These are phyloP conservation scores for Leptographium radiaticola DNA, from an alignment of 2,329 filamentous ascomycete species.

Conservation along the genomic window DNA sequence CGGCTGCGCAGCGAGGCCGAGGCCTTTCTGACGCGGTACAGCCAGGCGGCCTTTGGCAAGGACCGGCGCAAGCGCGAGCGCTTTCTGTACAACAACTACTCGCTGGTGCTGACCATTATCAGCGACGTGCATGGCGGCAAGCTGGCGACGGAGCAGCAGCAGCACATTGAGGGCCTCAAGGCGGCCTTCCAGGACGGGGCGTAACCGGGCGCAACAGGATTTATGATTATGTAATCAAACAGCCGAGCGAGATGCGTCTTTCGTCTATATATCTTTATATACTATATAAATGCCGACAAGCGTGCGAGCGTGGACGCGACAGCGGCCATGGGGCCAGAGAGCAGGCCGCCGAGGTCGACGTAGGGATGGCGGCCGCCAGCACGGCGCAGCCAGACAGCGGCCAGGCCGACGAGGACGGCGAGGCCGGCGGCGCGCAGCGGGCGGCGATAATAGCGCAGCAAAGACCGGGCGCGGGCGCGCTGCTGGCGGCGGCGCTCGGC, in stretches of 20 bases:
- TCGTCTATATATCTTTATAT: no score
- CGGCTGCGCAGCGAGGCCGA: conserved; percentile 74
- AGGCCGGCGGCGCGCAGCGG: conserved; percentile 48
- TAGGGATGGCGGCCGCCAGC: conserved; percentile 16
- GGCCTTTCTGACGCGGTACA: conserved; percentile 64
- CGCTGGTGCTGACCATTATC: conserved; percentile 84
- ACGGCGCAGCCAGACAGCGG: conserved; percentile 55
- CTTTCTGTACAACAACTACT: conserved; percentile 94
- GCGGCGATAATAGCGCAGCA: conserved; percentile 50
- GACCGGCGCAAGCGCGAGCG: conserved; percentile 72
- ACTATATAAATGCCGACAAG: background rate
- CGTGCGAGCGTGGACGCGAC: background rate
- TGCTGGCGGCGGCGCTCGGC: conserved; percentile 44
- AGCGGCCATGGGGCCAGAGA: background rate
- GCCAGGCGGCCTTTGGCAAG: conserved; percentile 51
- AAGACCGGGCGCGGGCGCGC: conserved; percentile 20
- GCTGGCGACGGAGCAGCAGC: conserved; percentile 59
- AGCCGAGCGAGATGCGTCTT: no score
- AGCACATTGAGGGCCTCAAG: conserved; percentile 59
- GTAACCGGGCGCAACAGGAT: conserved; percentile 3
- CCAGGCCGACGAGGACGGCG: conserved; percentile 51
- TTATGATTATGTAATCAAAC: no score
- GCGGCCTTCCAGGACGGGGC: conserved; percentile 38
- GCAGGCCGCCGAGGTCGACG: background rate
- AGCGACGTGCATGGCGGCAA: conserved; percentile 57